Percentiles rank a stretch among this genome's conserved stretches.
Evolutionary conservation across 306 rosid species (phyloP).

Genomic region (barrel medic (Medicago truncatula)): MtrunA17r5.0-ANR NC_053043.1:37301501-37302000

Average conservation of each 20-base stretch:
- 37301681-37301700: slow-evolving; percentile 43
- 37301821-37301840: slow-evolving; percentile 66
- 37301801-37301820: slow-evolving; percentile 71
- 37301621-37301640: neutral
- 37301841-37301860: slow-evolving; percentile 31
- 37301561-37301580: neutral
- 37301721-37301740: slow-evolving; percentile 39
- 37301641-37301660: neutral
- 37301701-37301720: slow-evolving; percentile 42
- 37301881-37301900: slow-evolving; percentile 3
- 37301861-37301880: neutral
- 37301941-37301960: neutral
- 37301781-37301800: slow-evolving; percentile 79
- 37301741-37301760: slow-evolving; percentile 52
- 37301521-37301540: neutral
- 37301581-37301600: neutral
- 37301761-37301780: slow-evolving; percentile 64
- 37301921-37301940: neutral
- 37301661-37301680: neutral
- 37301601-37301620: neutral
- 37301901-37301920: neutral
- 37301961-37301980: neutral
- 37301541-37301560: neutral
- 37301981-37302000: slow-evolving; percentile 47
- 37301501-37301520: neutral